Percentiles rank a stretch among this genome's conserved stretches.
Conservation (phyloP, 345 rosid species). For the Euphorbia lathyris region DNA sequence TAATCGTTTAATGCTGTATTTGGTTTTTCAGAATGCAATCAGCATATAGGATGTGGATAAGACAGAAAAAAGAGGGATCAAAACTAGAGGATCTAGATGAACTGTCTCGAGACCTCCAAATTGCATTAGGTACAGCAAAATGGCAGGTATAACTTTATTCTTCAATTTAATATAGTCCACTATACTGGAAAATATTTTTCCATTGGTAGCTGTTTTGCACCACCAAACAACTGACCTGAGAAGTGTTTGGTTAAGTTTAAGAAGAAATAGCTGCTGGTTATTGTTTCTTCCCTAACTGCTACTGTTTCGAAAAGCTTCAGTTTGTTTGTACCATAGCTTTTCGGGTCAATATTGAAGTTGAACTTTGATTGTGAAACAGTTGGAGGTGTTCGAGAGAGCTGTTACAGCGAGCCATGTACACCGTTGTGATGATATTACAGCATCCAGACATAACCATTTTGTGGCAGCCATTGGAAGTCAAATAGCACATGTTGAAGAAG, state of each 20-base stretch:
- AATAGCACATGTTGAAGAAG: constrained; percentile 54
- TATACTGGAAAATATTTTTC: neutral
- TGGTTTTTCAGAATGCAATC: constrained; percentile 76
- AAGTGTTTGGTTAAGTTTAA: too few species aligned
- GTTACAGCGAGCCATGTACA: constrained; percentile 58
- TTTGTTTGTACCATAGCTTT: neutral
- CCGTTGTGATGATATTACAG: constrained; percentile 41
- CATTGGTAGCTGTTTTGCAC: too few species aligned
- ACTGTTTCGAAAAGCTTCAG: too few species aligned
- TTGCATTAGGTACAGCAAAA: constrained; percentile 84
- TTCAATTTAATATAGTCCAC: neutral
- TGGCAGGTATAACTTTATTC: constrained; percentile 61
- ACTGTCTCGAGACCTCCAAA: constrained; percentile 65
- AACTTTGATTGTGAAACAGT: constrained; percentile 40
- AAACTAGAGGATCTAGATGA: constrained; percentile 38
- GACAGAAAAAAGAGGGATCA: constrained; percentile 47
- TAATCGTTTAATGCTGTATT: neutral
- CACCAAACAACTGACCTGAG: too few species aligned
- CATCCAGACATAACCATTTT: constrained; percentile 71
- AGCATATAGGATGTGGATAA: constrained; percentile 63
- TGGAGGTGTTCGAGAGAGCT: constrained; percentile 87
- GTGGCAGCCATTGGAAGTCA: constrained; percentile 65
- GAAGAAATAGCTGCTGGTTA: too few species aligned
- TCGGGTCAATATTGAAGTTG: constrained; percentile 9
- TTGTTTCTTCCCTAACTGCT: too few species aligned